These are phyloP conservation scores for Asterella californica DNA, from an alignment of 225 moss, liverwort and hornwort species.

Conservation along the genomic window DNA sequence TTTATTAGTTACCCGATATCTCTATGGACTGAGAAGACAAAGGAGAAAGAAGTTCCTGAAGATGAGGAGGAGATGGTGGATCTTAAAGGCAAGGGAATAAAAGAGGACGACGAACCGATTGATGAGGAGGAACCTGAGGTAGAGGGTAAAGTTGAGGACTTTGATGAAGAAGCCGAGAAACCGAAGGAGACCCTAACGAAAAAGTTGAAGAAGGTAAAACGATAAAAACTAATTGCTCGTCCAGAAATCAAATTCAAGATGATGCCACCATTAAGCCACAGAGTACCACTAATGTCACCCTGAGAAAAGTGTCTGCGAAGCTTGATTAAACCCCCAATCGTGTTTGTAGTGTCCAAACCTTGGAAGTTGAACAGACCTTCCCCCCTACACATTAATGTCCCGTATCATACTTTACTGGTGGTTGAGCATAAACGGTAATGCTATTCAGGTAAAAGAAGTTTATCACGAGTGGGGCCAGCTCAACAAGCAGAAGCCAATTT, in stretches of 20 bases:
- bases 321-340: no score
- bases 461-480: constrained; percentile 45
- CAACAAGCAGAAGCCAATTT: constrained; percentile 46
- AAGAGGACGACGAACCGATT: constrained; percentile 14
- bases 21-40: constrained; percentile 45
- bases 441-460: constrained; percentile 38
- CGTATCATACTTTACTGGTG: no score
- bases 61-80: constrained; percentile 36
- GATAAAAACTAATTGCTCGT: background rate
- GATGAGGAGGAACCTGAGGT: constrained; percentile 10
- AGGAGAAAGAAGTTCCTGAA: constrained; percentile 42
- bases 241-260: background rate
- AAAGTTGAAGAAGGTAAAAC: constrained; percentile 35
- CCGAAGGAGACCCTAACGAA: constrained; percentile 25
- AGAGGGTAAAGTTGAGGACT: constrained; percentile 35
- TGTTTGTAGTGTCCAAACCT: no score
- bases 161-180: constrained; percentile 25
- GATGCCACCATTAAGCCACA: no score
- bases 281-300: no score
- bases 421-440: background rate
- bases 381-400: no score
- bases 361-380: no score
- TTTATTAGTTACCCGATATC: constrained; percentile 52
- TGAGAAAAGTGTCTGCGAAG: no score
- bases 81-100: constrained; percentile 25